Base-by-base conservation (phyloP, 2,329 filamentous ascomycete species). In the Penicillium sp. region DNA sequence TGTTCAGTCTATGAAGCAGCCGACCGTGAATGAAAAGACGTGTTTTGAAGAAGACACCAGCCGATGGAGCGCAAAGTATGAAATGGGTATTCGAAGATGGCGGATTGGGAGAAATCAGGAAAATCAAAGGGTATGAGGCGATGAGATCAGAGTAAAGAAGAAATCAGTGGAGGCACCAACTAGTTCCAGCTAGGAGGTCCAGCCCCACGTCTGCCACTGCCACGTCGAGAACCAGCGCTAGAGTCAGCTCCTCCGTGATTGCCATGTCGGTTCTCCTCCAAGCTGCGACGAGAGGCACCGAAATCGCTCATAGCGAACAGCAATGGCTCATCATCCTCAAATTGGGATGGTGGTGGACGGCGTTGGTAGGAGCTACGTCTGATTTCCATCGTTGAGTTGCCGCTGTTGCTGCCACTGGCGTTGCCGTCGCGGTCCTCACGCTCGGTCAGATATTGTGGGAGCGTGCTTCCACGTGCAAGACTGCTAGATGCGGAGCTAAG, bases 301-400 rank as follows among this genome's bases (percentile, higher is more conserved):
- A 79, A 77, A 52, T 79, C 77, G 55, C 76, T 79, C 76, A 79
- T 79, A 35, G 76, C 74, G 60, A 79, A 79, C 4, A 79, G 65
- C 8, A 79, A 63, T 9, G 76, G 76, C 54, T 79, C 77, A 16
- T 79, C 77, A 29, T 79, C 77, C 45, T 79, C 76, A 16, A 69
- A 63, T 42, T 72, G 71, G 3, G 67, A 63, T 35, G 69, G 65
- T 13, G 66, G 67, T 11, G 65, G 63, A 9, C 68, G 70, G 27
- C 76, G 71, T 52, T 72, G 72, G 10, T 66, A 67, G 43, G 67
- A 66, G 21, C 72, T 69, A 21, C 74, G 72, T 27, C 74, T 74
- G 16, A 69, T 65, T 43, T 77, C 75, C 27, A 67, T 56, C 3
- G 67, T 65, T 6, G 70, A 74, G 24, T 69, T 71, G 9, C 69